These are phyloP conservation scores for Striga asiatica DNA, from an alignment of 257 asterid genomes.

Conservation along the genomic window DNA sequence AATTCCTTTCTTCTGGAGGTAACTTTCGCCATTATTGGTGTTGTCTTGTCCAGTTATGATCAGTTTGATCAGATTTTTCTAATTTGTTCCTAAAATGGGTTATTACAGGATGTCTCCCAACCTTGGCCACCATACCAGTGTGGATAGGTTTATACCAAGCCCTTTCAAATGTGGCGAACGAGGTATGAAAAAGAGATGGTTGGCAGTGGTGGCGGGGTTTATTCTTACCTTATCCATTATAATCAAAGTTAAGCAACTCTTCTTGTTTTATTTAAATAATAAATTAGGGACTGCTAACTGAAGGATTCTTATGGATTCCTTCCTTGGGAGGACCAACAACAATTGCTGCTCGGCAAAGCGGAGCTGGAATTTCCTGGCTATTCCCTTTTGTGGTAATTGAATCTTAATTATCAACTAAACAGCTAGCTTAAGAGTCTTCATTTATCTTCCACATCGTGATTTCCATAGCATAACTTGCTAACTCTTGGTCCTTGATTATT, in stretches of 20 bases:
- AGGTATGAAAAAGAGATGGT: slow-evolving; percentile 44
- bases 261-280: slow-evolving; percentile 9
- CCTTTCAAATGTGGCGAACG: slow-evolving; percentile 96
- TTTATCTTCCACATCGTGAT: background rate
- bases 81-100: slow-evolving; percentile 7
- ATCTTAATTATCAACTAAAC: slow-evolving; percentile 2
- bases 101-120: slow-evolving; percentile 88
- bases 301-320: slow-evolving; percentile 99
- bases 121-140: slow-evolving; percentile 96
- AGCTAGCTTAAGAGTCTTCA: background rate
- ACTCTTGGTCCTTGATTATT: slow-evolving; percentile 4
- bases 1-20: background rate
- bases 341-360: slow-evolving; percentile 97
- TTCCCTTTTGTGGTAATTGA: slow-evolving; percentile 84
- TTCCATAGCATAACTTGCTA: slow-evolving; percentile 1
- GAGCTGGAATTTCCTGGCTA: slow-evolving; percentile 95
- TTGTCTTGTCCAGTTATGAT: background rate
- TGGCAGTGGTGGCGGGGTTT: slow-evolving; percentile 5
- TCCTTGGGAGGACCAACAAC: slow-evolving; percentile 99
- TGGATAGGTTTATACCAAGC: slow-evolving; percentile 99
- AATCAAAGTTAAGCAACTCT: background rate
- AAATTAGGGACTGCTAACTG: slow-evolving; percentile 82
- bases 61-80: slow-evolving; percentile 5
- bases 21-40: slow-evolving; percentile 8
- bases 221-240: slow-evolving; percentile 4